Conservation (phyloP, 2,329 filamentous ascomycete species). For the Lachnellula hyalina region DNA sequence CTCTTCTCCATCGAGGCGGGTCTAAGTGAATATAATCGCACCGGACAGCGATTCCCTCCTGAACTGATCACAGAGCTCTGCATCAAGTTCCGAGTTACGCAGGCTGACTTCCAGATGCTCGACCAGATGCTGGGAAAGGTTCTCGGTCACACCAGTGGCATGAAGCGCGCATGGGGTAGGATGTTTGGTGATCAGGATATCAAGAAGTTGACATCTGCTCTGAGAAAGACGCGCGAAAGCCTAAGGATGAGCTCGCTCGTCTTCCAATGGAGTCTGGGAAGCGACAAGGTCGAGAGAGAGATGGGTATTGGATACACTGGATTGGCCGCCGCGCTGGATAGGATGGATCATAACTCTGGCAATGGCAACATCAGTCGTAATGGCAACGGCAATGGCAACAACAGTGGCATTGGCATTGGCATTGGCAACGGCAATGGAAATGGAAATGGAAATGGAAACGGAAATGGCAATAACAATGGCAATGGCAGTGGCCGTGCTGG, state of each 20-base stretch:
- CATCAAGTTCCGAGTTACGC: conserved; percentile 56
- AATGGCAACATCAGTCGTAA: background rate
- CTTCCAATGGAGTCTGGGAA: conserved; percentile 60
- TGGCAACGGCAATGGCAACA: background rate
- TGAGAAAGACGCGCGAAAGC: conserved; percentile 54
- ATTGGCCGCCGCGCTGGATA: conserved; percentile 58
- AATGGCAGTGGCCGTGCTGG: background rate
- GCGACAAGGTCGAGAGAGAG: conserved; percentile 51
- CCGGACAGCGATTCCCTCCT: conserved; percentile 47
- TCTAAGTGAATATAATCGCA: conserved; percentile 47
- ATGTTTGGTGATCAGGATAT: conserved; percentile 59
- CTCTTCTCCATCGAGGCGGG: conserved; percentile 66
- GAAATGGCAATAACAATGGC: background rate
- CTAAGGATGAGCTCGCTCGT: conserved; percentile 59
- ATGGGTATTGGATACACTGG: conserved; percentile 64
- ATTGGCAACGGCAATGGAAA: background rate
- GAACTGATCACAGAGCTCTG: conserved; percentile 61
- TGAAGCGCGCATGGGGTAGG: conserved; percentile 54
- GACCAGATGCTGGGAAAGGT: conserved; percentile 60
- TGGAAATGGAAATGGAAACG: too few species aligned
- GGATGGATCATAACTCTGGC: conserved; percentile 32
- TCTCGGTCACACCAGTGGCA: conserved; percentile 19
- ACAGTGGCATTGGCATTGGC: background rate
- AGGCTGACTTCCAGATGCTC: conserved; percentile 57
- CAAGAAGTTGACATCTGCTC: conserved; percentile 51